These are phyloP conservation scores for Ophiostoma sp. DNA, from an alignment of 2,329 filamentous ascomycete species.

Conservation along the genomic window DNA sequence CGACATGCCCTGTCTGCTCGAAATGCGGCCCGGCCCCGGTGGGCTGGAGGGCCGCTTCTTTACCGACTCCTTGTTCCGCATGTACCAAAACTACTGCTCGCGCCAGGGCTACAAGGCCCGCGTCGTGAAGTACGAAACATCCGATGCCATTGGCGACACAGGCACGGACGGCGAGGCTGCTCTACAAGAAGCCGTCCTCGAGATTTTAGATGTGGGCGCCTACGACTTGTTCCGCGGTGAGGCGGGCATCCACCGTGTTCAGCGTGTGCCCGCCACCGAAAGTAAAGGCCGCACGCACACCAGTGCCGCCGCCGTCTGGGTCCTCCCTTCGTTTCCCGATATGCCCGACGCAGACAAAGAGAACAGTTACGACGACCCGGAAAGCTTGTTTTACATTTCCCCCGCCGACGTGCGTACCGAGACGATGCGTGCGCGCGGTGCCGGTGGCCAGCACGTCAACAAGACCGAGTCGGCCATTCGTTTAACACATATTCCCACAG, in stretches of 20 bases:
- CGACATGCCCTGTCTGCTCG: conserved; percentile 83
- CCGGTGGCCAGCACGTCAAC: conserved; percentile 97
- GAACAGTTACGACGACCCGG: conserved; percentile 75
- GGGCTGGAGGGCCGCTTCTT: conserved; percentile 91
- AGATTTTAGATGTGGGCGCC: conserved; percentile 72
- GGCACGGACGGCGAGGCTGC: conserved; percentile 63
- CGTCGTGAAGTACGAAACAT: conserved; percentile 77
- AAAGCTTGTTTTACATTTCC: conserved; percentile 88
- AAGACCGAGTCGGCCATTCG: conserved; percentile 96
- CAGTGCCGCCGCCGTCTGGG: conserved; percentile 87
- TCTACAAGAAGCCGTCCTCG: conserved; percentile 83
- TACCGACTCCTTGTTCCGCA: conserved; percentile 79
- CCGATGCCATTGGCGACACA: conserved; percentile 61
- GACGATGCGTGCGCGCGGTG: conserved; percentile 87
- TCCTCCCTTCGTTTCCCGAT: conserved; percentile 73
- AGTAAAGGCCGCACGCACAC: conserved; percentile 90
- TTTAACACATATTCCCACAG: conserved; percentile 85
- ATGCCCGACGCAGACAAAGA: conserved; percentile 30
- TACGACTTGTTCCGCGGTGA: conserved; percentile 83
- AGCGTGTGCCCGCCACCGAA: conserved; percentile 89
- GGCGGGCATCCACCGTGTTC: conserved; percentile 92
- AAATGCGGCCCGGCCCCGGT: conserved; percentile 88
- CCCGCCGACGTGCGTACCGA: conserved; percentile 79
- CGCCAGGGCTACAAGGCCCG: conserved; percentile 65
- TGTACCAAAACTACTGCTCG: conserved; percentile 78